Conservation (phyloP, 768 basidiomycete genomes). For the Tricholomella constricta region DNA sequence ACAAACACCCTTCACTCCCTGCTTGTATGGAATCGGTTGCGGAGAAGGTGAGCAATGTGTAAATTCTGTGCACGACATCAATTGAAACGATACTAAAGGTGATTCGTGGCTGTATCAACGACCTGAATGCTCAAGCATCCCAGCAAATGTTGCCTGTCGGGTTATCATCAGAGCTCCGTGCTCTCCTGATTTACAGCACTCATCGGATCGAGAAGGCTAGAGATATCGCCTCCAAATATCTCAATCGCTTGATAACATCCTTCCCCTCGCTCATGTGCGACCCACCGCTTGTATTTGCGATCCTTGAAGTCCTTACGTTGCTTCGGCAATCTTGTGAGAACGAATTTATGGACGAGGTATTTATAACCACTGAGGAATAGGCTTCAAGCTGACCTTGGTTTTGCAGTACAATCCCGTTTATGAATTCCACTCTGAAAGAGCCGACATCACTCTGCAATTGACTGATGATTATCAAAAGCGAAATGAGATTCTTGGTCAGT, state of each 20-base stretch:
- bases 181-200: slow-evolving; percentile 76
- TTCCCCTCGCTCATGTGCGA: slow-evolving; percentile 97
- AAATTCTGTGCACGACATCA: slow-evolving; percentile 4
- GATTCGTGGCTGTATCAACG: slow-evolving; percentile 70
- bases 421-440: slow-evolving; percentile 79
- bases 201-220: slow-evolving; percentile 83
- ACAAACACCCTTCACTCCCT: slow-evolving; percentile 64
- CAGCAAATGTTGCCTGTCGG: slow-evolving; percentile 74
- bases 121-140: slow-evolving; percentile 72
- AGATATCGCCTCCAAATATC: slow-evolving; percentile 79
- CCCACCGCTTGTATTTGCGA: slow-evolving; percentile 80
- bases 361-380: slow-evolving; percentile 13
- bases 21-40: slow-evolving; percentile 85
- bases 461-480: slow-evolving; percentile 85
- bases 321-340: slow-evolving; percentile 87
- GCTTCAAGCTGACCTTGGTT: not conserved
- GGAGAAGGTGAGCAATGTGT: slow-evolving; percentile 60
- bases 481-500: slow-evolving; percentile 77
- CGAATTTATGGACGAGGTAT: slow-evolving; percentile 88
- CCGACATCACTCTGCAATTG: slow-evolving; percentile 73
- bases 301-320: slow-evolving; percentile 89
- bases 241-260: slow-evolving; percentile 82
- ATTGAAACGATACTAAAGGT: slow-evolving; percentile 49
- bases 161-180: slow-evolving; percentile 72
- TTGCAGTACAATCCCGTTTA: slow-evolving; percentile 86